These are phyloP conservation scores for Isabelozyma rhagii DNA, from an alignment of 805 yeast species.

Conservation along the genomic window DNA sequence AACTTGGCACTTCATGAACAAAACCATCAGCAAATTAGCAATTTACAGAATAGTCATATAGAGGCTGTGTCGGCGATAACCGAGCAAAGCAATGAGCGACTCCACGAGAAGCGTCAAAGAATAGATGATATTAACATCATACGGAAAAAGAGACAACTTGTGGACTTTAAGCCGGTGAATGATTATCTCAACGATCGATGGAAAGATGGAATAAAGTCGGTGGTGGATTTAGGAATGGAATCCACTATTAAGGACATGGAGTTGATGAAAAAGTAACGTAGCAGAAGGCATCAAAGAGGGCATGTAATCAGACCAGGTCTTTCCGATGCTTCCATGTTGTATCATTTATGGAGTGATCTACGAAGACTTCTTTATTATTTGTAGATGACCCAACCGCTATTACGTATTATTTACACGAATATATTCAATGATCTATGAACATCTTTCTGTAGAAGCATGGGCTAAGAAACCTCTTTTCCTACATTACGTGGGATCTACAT, in stretches of 20 bases:
- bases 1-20: slow-evolving; percentile 33
- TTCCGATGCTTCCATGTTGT: too few relatives aligned
- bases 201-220: slow-evolving; percentile 44
- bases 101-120: slow-evolving; percentile 36
- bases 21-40: slow-evolving; percentile 36
- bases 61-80: slow-evolving; percentile 21
- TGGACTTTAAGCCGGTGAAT: slow-evolving; percentile 40
- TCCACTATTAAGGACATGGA: slow-evolving; percentile 5
- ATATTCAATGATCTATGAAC: too few relatives aligned
- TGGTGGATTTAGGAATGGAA: slow-evolving; percentile 35
- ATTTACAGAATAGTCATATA: slow-evolving; percentile 29
- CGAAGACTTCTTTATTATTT: background rate
- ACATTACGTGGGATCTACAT: too few relatives aligned
- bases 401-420: too few relatives aligned
- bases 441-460: too few relatives aligned
- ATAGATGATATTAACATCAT: slow-evolving; percentile 41
- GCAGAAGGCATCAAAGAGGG: too few relatives aligned
- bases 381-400: too few relatives aligned
- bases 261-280: background rate
- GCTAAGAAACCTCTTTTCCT: too few relatives aligned
- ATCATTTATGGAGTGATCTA: too few relatives aligned
- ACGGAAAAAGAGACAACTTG: slow-evolving; percentile 42
- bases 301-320: too few relatives aligned
- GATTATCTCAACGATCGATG: slow-evolving; percentile 48
- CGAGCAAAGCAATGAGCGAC: slow-evolving; percentile 13